These are phyloP conservation scores for Verticillium dahliae DNA, from an alignment of 2,329 filamentous ascomycete genomes.

Conservation along the genomic window DNA sequence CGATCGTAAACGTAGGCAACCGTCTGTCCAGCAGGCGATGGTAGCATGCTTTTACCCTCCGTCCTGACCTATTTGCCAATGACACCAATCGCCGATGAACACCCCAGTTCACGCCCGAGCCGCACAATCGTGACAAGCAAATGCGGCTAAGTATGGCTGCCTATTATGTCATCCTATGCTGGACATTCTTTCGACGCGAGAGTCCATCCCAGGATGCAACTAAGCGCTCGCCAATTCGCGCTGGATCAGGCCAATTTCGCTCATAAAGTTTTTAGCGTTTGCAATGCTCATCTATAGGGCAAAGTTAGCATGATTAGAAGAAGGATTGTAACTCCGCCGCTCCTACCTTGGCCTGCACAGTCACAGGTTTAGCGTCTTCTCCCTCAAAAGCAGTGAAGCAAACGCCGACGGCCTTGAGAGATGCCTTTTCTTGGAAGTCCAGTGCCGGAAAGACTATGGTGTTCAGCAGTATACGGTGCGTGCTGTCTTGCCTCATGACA, in stretches of 20 bases:
- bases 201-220: not conserved
- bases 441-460: constrained; percentile 72
- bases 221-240: constrained; percentile 34
- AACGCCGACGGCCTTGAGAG: constrained; percentile 64
- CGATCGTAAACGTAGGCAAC: not conserved
- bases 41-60: not conserved
- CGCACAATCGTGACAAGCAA: not conserved
- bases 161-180: not conserved
- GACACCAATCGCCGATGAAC: not conserved
- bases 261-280: constrained; percentile 46
- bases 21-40: not conserved
- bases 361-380: constrained; percentile 45
- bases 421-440: constrained; percentile 71
- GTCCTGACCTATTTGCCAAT: not conserved
- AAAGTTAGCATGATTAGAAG: not conserved
- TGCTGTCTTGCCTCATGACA: constrained; percentile 87
- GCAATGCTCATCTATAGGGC: constrained; percentile 42
- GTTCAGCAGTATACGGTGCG: constrained; percentile 80
- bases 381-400: constrained; percentile 59
- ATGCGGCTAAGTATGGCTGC: not conserved
- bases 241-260: constrained; percentile 42
- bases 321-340: no score
- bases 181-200: not conserved
- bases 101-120: not conserved
- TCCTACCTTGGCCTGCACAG: constrained; percentile 55